These are phyloP conservation scores for Cyathus striatus DNA, from an alignment of 768 basidiomycete genomes.

Conservation along the genomic window DNA sequence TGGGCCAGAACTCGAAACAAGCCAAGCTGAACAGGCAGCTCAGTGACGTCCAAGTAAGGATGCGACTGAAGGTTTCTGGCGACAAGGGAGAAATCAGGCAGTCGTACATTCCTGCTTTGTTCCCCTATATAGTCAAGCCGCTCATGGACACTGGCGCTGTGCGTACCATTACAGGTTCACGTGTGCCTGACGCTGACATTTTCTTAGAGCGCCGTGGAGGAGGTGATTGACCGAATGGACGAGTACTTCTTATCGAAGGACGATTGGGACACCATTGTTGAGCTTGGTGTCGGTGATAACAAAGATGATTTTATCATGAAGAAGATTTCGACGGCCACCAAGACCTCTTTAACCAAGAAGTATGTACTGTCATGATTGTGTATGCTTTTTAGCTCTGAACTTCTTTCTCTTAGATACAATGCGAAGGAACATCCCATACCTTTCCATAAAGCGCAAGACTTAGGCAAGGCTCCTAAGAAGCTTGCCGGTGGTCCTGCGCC, in stretches of 20 bases:
- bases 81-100: conserved; percentile 87
- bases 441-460: conserved; percentile 83
- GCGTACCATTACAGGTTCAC: conserved; percentile 26
- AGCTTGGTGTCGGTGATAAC: conserved; percentile 83
- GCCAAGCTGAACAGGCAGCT: conserved; percentile 75
- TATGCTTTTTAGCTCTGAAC: neutral
- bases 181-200: conserved; percentile 2
- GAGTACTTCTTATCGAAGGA: conserved; percentile 90
- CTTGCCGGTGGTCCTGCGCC: conserved; percentile 70
- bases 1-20: conserved; percentile 96
- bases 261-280: conserved; percentile 95
- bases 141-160: conserved; percentile 72
- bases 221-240: conserved; percentile 87
- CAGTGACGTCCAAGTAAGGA: conserved; percentile 87
- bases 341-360: conserved; percentile 83
- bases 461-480: conserved; percentile 79
- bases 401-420: conserved; percentile 58
- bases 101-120: conserved; percentile 87
- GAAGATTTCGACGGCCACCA: conserved; percentile 77
- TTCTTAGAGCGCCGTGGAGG: conserved; percentile 69
- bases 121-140: conserved; percentile 75
- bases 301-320: conserved; percentile 74
- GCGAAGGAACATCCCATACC: conserved; percentile 86
- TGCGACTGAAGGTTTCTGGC: conserved; percentile 92
- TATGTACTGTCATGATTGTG: conserved; percentile 42